These are phyloP conservation scores for Aspergillus sojae DNA, from an alignment of 2,329 filamentous ascomycete genomes.

Conservation along the genomic window DNA sequence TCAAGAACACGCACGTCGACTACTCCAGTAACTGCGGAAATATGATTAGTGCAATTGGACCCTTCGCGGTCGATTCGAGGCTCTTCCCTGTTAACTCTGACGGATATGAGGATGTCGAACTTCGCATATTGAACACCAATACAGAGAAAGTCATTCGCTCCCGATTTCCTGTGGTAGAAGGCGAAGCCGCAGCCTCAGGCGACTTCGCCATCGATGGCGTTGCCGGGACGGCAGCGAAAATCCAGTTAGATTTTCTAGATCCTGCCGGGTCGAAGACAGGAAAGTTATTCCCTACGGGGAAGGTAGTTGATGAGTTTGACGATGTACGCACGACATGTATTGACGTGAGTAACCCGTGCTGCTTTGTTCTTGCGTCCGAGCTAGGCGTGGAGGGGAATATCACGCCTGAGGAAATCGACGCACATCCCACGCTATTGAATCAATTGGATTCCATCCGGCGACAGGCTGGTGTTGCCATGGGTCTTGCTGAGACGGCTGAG, in stretches of 20 bases:
- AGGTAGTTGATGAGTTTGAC: conserved; percentile 54
- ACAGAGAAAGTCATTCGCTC: conserved; percentile 66
- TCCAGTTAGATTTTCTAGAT: conserved; percentile 63
- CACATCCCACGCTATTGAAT: conserved; percentile 45
- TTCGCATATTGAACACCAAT: conserved; percentile 72
- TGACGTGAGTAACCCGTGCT: conserved; percentile 66
- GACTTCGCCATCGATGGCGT: conserved; percentile 68
- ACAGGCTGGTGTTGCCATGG: conserved; percentile 63
- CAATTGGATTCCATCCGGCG: conserved; percentile 60
- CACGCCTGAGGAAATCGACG: conserved; percentile 58
- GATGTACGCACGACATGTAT: conserved; percentile 59
- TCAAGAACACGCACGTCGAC: conserved; percentile 64
- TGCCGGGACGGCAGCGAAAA: conserved; percentile 57
- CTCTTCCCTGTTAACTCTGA: conserved; percentile 38
- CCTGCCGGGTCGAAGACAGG: conserved; percentile 68
- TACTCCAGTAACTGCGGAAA: conserved; percentile 76
- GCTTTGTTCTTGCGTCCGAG: conserved; percentile 62
- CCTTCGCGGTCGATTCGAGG: conserved; percentile 62
- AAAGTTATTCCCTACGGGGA: conserved; percentile 63
- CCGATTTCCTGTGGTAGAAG: conserved; percentile 56
- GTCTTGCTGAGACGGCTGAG: conserved; percentile 51
- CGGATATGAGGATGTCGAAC: conserved; percentile 40
- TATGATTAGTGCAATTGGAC: conserved; percentile 69
- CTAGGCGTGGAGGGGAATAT: conserved; percentile 48
- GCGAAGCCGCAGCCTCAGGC: conserved; percentile 53